These are phyloP conservation scores for Collariella sp. DNA, from an alignment of 495 filamentous ascomycete species.

Conservation along the genomic window DNA sequence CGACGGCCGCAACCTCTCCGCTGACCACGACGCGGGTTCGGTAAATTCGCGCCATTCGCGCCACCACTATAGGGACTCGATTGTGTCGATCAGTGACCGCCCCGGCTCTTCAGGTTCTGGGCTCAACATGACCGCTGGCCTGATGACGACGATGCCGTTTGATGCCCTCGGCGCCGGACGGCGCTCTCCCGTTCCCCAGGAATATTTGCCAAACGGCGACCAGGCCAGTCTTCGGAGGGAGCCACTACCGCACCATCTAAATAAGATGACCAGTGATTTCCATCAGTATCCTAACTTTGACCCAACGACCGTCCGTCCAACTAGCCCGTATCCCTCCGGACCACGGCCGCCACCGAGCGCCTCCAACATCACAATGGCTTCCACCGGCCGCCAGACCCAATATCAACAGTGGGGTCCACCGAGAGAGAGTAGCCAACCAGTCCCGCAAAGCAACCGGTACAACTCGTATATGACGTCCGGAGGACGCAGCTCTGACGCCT, in stretches of 20 bases:
- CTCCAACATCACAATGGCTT: conserved; percentile 57
- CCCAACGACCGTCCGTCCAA: conserved; percentile 37
- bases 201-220: conserved; percentile 65
- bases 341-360: conserved; percentile 62
- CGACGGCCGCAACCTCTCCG: conserved; percentile 41
- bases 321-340: conserved; percentile 52
- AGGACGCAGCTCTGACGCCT: conserved; percentile 37
- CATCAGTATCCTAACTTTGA: conserved; percentile 84
- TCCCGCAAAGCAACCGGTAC: conserved; percentile 47
- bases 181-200: conserved; percentile 62
- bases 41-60: conserved; percentile 65
- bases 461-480: conserved; percentile 54
- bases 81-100: conserved; percentile 63
- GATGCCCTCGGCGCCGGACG: conserved; percentile 61
- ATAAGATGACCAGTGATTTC: conserved; percentile 67
- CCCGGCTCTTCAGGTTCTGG: conserved; percentile 42
- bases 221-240: conserved; percentile 56
- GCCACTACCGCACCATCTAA: conserved; percentile 71
- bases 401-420: conserved; percentile 66
- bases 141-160: conserved; percentile 86
- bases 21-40: conserved; percentile 45
- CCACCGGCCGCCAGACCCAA: conserved; percentile 59
- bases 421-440: conserved; percentile 44
- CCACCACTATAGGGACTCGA: conserved; percentile 72
- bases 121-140: conserved; percentile 69